Evolutionary conservation across 768 basidiomycete genomes (phyloP).

Genomic region (Tulasnella sp.): DNA sequence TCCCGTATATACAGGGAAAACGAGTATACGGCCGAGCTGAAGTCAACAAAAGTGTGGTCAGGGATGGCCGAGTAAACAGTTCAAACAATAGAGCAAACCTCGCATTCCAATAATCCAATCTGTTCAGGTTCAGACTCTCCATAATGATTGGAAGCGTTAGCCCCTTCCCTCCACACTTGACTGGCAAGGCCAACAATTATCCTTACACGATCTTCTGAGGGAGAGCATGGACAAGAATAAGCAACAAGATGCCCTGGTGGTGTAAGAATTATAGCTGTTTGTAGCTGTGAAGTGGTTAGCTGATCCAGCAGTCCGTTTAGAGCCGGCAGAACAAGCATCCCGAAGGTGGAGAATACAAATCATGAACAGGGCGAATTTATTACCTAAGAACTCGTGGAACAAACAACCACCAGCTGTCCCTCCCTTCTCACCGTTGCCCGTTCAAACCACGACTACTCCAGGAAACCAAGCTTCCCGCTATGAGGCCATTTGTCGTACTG

Average conservation of each 20-base stretch:
- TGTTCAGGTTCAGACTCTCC: not conserved
- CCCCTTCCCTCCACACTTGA: slow-evolving; percentile 16
- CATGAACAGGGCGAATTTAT: no score
- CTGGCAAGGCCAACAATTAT: slow-evolving; percentile 12
- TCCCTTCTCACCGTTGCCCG: no score
- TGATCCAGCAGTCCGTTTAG: slow-evolving; percentile 2
- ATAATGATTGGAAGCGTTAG: not conserved
- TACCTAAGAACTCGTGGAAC: no score
- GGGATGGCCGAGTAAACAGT: no score
- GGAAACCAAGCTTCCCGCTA: no score
- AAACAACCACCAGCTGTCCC: no score
- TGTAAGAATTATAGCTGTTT: slow-evolving; percentile 14
- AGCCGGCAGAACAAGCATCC: slow-evolving; percentile 8
- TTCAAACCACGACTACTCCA: no score
- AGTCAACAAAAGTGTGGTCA: not conserved
- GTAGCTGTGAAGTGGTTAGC: slow-evolving; percentile 7
- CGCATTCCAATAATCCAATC: slow-evolving; percentile 15
- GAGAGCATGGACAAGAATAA: not conserved
- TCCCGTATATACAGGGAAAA: slow-evolving; percentile 12
- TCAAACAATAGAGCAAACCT: slow-evolving; percentile 5
- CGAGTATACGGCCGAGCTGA: slow-evolving; percentile 15
- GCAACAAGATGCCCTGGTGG: slow-evolving; percentile 15
- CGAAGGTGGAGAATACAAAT: not conserved
- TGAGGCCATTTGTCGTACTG: no score
- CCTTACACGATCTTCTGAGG: slow-evolving; percentile 14